These are phyloP conservation scores for Camellia sinensis DNA, from an alignment of 148 eudicot genomes.

Conservation along the genomic window DNA sequence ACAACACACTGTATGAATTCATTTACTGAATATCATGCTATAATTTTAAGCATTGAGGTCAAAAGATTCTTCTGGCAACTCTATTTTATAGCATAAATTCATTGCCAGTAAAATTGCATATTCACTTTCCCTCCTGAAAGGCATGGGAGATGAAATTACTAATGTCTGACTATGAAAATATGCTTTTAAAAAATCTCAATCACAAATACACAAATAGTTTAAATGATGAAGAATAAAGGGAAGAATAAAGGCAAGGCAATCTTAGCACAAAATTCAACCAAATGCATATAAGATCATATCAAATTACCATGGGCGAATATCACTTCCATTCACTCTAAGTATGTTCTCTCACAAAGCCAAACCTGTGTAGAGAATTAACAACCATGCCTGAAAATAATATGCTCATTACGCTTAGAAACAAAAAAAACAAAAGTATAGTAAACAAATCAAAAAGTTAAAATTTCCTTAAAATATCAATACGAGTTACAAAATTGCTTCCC, in stretches of 20 bases:
- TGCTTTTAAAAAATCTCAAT: not conserved
- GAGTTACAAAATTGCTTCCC: not conserved
- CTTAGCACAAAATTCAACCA: constrained; percentile 6
- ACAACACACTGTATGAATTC: too few species aligned
- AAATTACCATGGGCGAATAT: constrained; percentile 93
- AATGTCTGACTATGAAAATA: not conserved
- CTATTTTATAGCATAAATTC: too few species aligned
- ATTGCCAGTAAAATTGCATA: not conserved
- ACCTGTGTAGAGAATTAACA: constrained; percentile 82
- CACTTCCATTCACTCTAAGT: constrained; percentile 94
- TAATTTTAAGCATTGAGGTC: too few species aligned
- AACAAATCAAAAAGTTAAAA: not conserved
- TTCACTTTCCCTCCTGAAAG: not conserved
- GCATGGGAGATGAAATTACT: not conserved
- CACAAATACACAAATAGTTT: too few species aligned
- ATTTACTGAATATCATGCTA: too few species aligned
- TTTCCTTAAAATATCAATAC: not conserved
- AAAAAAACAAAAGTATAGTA: not conserved
- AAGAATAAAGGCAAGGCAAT: not conserved
- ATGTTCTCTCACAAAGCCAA: constrained; percentile 95
- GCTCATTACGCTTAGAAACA: constrained; percentile 14
- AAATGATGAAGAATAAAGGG: not conserved
- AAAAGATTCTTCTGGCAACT: too few species aligned
- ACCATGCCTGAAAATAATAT: constrained; percentile 77
- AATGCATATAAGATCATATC: not conserved